These are phyloP conservation scores for Coccomyxa sp. DNA, from an alignment of 139 green algal genomes.

Conservation along the genomic window DNA sequence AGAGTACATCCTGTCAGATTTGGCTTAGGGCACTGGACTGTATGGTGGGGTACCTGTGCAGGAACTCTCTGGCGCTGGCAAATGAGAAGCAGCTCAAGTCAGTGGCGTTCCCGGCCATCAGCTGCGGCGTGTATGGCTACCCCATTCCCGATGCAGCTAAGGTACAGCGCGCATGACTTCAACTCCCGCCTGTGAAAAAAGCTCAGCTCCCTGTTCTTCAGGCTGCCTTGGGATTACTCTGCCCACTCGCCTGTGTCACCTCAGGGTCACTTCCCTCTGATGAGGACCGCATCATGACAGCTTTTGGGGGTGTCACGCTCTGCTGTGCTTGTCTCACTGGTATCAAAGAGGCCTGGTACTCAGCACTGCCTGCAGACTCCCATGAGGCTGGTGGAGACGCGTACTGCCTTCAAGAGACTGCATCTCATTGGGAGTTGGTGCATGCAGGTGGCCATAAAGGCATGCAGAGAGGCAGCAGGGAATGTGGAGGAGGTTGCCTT, in stretches of 20 bases:
- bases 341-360: neutral
- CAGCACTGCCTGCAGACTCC: neutral
- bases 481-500: constrained; percentile 64
- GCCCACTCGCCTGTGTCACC: too few relatives aligned
- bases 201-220: too few relatives aligned
- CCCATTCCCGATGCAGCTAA: constrained; percentile 59
- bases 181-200: too few relatives aligned
- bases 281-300: neutral
- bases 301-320: neutral
- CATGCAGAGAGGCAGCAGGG: constrained; percentile 36
- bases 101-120: constrained; percentile 86
- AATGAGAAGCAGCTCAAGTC: constrained; percentile 36
- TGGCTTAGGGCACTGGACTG: too few relatives aligned
- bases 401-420: too few relatives aligned
- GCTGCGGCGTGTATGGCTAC: constrained; percentile 83
- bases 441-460: constrained; percentile 32
- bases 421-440: neutral
- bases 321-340: neutral
- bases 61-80: constrained; percentile 43
- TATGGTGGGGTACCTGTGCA: neutral
- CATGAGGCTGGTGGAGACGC: neutral
- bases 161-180: too few relatives aligned
- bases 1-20: too few relatives aligned
- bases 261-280: too few relatives aligned
- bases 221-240: too few relatives aligned